Conservation (phyloP, 441 rosid species). For the Kokia cookei region DNA sequence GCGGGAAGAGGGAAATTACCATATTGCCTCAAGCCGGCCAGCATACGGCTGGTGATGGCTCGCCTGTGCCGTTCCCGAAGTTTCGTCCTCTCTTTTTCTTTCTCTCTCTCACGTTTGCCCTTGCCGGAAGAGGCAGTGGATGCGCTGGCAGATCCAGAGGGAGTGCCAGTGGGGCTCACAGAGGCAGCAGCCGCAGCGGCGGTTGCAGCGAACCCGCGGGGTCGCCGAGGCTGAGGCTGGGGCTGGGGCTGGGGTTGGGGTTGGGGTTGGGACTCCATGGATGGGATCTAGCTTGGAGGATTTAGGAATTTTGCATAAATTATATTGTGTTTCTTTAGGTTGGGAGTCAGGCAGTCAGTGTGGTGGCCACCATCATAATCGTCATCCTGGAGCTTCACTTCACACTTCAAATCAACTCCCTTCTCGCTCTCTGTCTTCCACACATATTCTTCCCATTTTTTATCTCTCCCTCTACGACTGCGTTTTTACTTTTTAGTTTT, state of each 20-base stretch:
- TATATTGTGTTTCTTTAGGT: background rate
- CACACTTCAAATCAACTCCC: background rate
- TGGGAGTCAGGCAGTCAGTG: background rate
- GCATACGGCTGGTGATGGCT: conserved; percentile 77
- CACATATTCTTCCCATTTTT: background rate
- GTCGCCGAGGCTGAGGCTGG: conserved; percentile 62
- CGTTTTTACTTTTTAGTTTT: background rate
- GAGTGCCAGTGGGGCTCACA: conserved; percentile 15
- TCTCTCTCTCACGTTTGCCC: conserved; percentile 85
- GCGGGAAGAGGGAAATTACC: conserved; percentile 76
- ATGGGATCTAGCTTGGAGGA: conserved; percentile 7
- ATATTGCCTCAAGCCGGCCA: conserved; percentile 67
- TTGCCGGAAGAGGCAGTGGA: conserved; percentile 27
- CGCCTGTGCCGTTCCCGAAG: conserved; percentile 74
- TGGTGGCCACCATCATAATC: background rate
- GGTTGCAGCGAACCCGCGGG: conserved; percentile 83
- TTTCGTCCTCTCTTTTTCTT: conserved; percentile 74
- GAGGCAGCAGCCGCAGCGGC: conserved; percentile 40
- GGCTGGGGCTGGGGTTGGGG: conserved; percentile 30
- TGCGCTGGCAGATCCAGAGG: conserved; percentile 15
- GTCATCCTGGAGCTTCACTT: background rate
- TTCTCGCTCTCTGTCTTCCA: background rate
- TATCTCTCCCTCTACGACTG: background rate
- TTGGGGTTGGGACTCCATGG: conserved; percentile 16
- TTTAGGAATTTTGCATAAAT: background rate